Evolutionary conservation across 768 basidiomycete species (phyloP).

Genomic region (Termitomyces sp.): DNA sequence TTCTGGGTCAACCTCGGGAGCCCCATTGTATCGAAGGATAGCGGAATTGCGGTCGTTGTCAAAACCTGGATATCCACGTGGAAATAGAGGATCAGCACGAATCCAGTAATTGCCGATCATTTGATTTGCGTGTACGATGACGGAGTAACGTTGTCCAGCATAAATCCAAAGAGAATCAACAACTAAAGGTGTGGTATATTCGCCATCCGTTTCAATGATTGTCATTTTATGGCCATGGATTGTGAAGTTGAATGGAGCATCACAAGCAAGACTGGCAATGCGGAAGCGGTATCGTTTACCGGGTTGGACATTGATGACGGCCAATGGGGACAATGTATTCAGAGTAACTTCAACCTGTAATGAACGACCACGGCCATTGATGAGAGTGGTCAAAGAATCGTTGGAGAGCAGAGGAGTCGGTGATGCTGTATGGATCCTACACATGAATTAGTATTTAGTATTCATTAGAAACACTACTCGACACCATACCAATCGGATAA

Average conservation of each 20-base stretch:
- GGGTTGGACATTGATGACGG: constrained; percentile 31
- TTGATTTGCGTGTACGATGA: constrained; percentile 38
- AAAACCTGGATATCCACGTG: neutral
- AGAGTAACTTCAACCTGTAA: neutral
- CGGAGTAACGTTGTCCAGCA: constrained; percentile 25
- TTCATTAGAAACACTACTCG: too few species aligned
- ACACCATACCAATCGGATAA: neutral
- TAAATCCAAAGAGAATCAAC: constrained; percentile 32
- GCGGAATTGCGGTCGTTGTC: constrained; percentile 2
- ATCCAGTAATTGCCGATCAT: constrained; percentile 49
- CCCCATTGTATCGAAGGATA: constrained; percentile 1
- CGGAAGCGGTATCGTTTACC: constrained; percentile 35
- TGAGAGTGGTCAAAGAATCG: neutral
- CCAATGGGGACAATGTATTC: constrained; percentile 13
- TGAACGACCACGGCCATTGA: neutral
- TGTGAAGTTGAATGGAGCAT: constrained; percentile 37
- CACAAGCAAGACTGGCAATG: constrained; percentile 30
- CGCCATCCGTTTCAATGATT: constrained; percentile 29
- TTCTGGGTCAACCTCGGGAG: neutral
- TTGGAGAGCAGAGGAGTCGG: neutral
- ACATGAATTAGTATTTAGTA: neutral
- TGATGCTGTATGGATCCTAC: neutral
- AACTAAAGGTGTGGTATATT: constrained; percentile 32
- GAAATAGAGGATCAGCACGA: too few species aligned
- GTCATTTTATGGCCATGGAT: constrained; percentile 42